These are phyloP conservation scores for Suhomyces taliae DNA, from an alignment of 1,139 yeast species.

Conservation along the genomic window DNA sequence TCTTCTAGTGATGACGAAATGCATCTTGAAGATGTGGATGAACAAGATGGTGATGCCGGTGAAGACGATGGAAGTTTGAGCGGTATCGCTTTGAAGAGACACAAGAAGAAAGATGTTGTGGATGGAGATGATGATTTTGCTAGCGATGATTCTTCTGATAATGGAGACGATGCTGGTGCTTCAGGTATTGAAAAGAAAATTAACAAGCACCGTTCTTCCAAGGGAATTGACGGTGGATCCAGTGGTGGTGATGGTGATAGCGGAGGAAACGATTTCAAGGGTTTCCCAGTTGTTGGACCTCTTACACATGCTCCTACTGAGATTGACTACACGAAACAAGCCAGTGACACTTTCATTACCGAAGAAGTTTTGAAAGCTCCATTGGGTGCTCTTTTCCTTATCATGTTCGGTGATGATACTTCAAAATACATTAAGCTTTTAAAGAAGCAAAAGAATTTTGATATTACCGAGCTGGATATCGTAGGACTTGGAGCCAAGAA, in stretches of 20 bases:
- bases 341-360: constrained; percentile 61
- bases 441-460: constrained; percentile 70
- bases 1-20: constrained; percentile 5
- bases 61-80: constrained; percentile 7
- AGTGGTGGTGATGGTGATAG: constrained; percentile 1
- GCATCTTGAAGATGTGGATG: constrained; percentile 9
- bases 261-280: constrained; percentile 27
- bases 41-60: constrained; percentile 6
- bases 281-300: constrained; percentile 42
- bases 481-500: constrained; percentile 32
- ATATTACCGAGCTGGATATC: constrained; percentile 54
- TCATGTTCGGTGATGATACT: constrained; percentile 76
- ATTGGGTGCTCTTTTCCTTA: constrained; percentile 67
- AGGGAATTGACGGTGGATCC: not conserved
- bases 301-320: constrained; percentile 38
- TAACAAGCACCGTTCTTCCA: constrained; percentile 4
- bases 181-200: constrained; percentile 8
- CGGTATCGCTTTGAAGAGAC: constrained; percentile 7
- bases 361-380: constrained; percentile 74
- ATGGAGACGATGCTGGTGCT: constrained; percentile 9
- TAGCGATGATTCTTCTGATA: constrained; percentile 3
- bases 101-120: constrained; percentile 3
- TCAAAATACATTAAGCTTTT: constrained; percentile 54
- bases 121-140: constrained; percentile 7
- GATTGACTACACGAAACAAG: constrained; percentile 47